phyloP scores from a whole-genome alignment of 2,329 filamentous ascomycete genomes.

The Penicillium sp. region DNA sequence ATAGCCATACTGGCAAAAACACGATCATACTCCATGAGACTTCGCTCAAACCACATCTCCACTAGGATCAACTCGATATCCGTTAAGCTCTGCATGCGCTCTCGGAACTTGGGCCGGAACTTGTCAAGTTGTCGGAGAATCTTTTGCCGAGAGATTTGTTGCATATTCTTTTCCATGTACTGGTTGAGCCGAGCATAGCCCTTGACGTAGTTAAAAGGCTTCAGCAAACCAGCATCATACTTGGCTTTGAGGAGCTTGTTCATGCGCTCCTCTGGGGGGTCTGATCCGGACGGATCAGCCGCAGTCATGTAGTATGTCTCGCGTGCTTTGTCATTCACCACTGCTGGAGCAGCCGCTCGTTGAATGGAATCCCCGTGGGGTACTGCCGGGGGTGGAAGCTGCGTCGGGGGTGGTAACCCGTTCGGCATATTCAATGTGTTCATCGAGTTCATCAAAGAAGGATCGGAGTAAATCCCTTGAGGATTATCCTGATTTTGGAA shows the following conservation, averaged over 20 bases:
- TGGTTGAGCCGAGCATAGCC: slow-evolving; percentile 86
- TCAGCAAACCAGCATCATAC: slow-evolving; percentile 90
- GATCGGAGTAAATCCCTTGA: slow-evolving; percentile 62
- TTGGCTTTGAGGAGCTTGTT: slow-evolving; percentile 91
- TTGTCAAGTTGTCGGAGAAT: slow-evolving; percentile 88
- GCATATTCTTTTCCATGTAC: slow-evolving; percentile 89
- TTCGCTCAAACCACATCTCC: slow-evolving; percentile 99
- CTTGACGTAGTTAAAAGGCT: slow-evolving; percentile 98
- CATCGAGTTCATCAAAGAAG: slow-evolving; percentile 52
- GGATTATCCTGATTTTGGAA: slow-evolving; percentile 64
- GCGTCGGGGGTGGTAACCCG: slow-evolving; percentile 37
- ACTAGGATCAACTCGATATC: slow-evolving; percentile 94
- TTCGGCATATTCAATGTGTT: slow-evolving; percentile 33
- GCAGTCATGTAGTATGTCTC: slow-evolving; percentile 95
- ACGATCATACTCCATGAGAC: slow-evolving; percentile 95
- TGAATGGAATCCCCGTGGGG: slow-evolving; percentile 57
- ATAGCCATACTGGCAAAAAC: slow-evolving; percentile 99
- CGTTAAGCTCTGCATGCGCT: slow-evolving; percentile 87
- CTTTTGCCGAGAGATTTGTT: slow-evolving; percentile 79
- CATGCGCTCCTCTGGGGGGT: slow-evolving; percentile 91
- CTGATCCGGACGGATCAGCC: slow-evolving; percentile 85
- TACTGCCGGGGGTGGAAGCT: slow-evolving; percentile 32
- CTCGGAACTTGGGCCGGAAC: slow-evolving; percentile 92
- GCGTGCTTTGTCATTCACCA: slow-evolving; percentile 66
- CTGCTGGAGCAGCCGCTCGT: slow-evolving; percentile 57